Conservation (phyloP, 495 filamentous ascomycete genomes). For the Podospora fimiseda region DNA sequence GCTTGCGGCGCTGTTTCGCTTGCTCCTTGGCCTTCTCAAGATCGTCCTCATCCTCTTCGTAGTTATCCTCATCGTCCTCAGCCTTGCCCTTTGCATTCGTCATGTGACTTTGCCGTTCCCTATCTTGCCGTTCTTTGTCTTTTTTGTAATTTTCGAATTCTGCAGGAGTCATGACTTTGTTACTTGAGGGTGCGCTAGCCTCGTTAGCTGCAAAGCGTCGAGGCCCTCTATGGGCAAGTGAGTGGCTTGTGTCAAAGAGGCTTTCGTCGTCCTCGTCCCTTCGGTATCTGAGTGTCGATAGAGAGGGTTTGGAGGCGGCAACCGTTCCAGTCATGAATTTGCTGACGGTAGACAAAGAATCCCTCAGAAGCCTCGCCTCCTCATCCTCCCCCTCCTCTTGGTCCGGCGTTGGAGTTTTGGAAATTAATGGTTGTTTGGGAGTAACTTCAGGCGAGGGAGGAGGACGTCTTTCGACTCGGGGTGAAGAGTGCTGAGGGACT, state of each 20-base stretch:
- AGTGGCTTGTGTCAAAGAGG: slow-evolving; percentile 45
- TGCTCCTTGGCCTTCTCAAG: slow-evolving; percentile 64
- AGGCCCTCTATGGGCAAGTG: slow-evolving; percentile 48
- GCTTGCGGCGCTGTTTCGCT: slow-evolving; percentile 73
- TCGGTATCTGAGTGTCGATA: slow-evolving; percentile 28
- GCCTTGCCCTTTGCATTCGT: slow-evolving; percentile 22
- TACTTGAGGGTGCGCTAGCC: slow-evolving; percentile 37
- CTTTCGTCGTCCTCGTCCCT: slow-evolving; percentile 39
- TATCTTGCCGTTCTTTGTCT: slow-evolving; percentile 71
- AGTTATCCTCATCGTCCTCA: slow-evolving; percentile 55
- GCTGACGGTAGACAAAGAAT: slow-evolving; percentile 51
- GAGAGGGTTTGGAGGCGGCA: background rate
- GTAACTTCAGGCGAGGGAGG: slow-evolving; percentile 31
- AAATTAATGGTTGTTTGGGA: slow-evolving; percentile 42
- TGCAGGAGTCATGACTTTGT: slow-evolving; percentile 83
- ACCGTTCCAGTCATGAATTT: slow-evolving; percentile 31
- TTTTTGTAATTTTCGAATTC: slow-evolving; percentile 80
- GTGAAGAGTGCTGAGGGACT: slow-evolving; percentile 29
- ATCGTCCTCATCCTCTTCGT: slow-evolving; percentile 81
- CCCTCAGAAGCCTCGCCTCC: slow-evolving; percentile 59
- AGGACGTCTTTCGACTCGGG: slow-evolving; percentile 11
- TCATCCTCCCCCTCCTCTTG: slow-evolving; percentile 53
- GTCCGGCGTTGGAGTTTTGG: slow-evolving; percentile 33
- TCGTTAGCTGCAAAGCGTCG: slow-evolving; percentile 33
- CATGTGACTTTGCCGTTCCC: slow-evolving; percentile 50